Evolutionary conservation across 768 basidiomycete species (phyloP).

Genomic region (Tylopilus rubrobrunneus): DNA sequence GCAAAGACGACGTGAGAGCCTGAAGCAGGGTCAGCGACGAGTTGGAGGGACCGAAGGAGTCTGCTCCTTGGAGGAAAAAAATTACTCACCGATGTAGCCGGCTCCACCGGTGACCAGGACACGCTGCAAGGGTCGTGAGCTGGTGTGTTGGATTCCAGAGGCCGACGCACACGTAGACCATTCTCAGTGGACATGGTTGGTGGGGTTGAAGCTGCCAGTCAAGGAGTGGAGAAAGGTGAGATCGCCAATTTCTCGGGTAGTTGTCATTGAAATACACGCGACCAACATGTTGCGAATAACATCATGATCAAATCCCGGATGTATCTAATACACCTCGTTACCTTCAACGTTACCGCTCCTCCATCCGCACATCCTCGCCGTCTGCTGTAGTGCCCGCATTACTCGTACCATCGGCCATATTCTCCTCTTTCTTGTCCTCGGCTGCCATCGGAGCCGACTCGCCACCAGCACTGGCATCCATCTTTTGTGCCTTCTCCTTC

Average conservation of each 20-base stretch:
- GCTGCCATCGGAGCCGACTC: slow-evolving; percentile 31
- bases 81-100: slow-evolving; percentile 76
- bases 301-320: not conserved
- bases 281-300: not conserved
- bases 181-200: slow-evolving; percentile 27
- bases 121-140: slow-evolving; percentile 36
- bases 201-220: slow-evolving; percentile 3
- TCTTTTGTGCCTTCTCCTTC: slow-evolving; percentile 26
- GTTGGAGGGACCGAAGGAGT: slow-evolving; percentile 1
- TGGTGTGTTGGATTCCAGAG: not conserved
- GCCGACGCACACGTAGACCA: slow-evolving; percentile 45
- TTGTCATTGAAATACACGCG: slow-evolving; percentile 15
- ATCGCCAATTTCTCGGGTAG: not conserved
- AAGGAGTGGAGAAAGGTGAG: not conserved
- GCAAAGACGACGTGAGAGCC: slow-evolving; percentile 93
- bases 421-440: slow-evolving; percentile 26
- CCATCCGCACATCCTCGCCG: slow-evolving; percentile 51
- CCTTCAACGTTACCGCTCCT: slow-evolving; percentile 27
- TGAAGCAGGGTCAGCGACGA: slow-evolving; percentile 28
- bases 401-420: slow-evolving; percentile 18
- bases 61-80: not conserved
- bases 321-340: not conserved
- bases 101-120: slow-evolving; percentile 78
- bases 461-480: slow-evolving; percentile 24
- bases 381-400: slow-evolving; percentile 20